Base-by-base conservation (phyloP, 139 green algal genomes). In the Chlorella sp. region DNA sequence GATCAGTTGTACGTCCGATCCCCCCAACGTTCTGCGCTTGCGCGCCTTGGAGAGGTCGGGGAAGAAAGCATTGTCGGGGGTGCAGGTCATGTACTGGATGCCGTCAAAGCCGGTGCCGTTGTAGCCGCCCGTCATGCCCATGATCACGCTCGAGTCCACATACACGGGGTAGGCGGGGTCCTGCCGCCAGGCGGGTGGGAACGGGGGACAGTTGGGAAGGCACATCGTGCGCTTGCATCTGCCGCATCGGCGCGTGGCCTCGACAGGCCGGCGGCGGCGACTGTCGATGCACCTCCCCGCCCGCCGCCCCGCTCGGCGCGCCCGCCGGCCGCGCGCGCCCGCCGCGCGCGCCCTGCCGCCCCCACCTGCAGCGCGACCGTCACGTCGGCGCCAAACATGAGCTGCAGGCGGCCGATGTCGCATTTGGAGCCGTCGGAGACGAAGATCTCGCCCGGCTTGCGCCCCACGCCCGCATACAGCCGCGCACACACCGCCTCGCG, bases 141-240 rank as follows among this genome's bases (percentile, higher is more conserved):
- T 97, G 81, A 99, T 99, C 31, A 99, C 95, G n/a, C 78, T 91
- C 8, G 91, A 97, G 91, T 99, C 96, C 42, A 99, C 96, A 82
- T 99, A 99, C 42, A 97, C 96, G 8, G 96, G 96, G 84, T 99
- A 99, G 31, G 96, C 96, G 41, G 96, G 96, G 86, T 99, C 96
- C 87, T 99, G 95, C 29, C 27, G 25, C 11, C 1, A 79, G 62
- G 29, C 73, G 17, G 31, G 60, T 7, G 17, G 46, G 12, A 67
- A 45, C n/a, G n/a, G n/a, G n/a, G n/a, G n/a, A n/a, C n/a, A n/a
- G n/a, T n/a, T n/a, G n/a, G n/a, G n/a, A n/a, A n/a, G n/a, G n/a
- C n/a, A n/a, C n/a, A n/a, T n/a, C n/a, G n/a, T n/a, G n/a, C n/a
- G n/a, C n/a, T n/a, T n/a, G n/a, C n/a, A n/a, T n/a, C n/a, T n/a